These are phyloP conservation scores for Xylariomycetidae sp. DNA, from an alignment of 2,329 filamentous ascomycete genomes.

Conservation along the genomic window DNA sequence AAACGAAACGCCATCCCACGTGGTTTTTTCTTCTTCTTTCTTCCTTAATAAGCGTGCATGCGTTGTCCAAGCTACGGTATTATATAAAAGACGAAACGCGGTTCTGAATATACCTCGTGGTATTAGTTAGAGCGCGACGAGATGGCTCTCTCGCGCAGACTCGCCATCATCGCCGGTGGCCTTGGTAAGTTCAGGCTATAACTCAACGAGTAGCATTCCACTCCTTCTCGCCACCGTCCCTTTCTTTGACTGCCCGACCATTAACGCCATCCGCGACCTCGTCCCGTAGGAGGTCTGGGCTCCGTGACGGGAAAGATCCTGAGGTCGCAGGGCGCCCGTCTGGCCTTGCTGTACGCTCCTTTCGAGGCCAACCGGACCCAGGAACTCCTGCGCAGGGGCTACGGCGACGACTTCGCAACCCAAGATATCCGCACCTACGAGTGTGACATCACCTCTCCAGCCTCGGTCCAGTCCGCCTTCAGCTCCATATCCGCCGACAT, in stretches of 20 bases:
- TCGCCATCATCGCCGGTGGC: conserved; percentile 38
- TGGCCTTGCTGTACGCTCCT: conserved; percentile 42
- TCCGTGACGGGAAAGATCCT: conserved; percentile 37
- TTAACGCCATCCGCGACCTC: neutral
- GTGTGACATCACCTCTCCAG: conserved; percentile 28
- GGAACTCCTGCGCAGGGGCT: conserved; percentile 31
- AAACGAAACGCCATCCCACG: too few species aligned
- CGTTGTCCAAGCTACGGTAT: too few species aligned
- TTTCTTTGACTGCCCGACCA: neutral
- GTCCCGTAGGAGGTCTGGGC: conserved; percentile 33
- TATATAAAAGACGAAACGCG: too few species aligned
- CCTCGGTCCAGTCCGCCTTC: conserved; percentile 25
- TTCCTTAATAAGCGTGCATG: too few species aligned
- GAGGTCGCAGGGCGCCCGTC: conserved; percentile 33
- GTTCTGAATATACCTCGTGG: too few species aligned
- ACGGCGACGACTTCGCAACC: conserved; percentile 18
- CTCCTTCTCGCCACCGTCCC: neutral
- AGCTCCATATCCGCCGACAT: conserved; percentile 4
- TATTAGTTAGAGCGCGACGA: too few species aligned
- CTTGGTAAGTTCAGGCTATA: conserved; percentile 27
- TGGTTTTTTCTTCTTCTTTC: too few species aligned
- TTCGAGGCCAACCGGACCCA: conserved; percentile 36
- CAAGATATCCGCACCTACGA: conserved; percentile 25
- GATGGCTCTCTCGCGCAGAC: conserved; percentile 33
- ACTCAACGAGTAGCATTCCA: neutral